Percentiles rank a stretch among this genome's conserved stretches.
Evolutionary conservation across 306 rosid genomes (phyloP).

Genomic region (Trichosanthes truncata): DNA sequence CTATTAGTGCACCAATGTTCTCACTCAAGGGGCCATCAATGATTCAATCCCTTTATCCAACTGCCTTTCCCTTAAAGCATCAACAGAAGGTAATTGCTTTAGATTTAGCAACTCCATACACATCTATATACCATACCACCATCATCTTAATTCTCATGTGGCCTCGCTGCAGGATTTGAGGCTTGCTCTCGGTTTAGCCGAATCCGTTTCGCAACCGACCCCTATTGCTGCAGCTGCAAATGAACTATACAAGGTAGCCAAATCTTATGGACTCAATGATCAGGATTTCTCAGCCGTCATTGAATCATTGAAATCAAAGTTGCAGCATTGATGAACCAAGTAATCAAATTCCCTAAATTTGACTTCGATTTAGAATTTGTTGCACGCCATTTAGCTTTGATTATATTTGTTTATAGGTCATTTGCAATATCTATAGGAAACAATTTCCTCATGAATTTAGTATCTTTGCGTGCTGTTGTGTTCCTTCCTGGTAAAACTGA

Average conservation of each 20-base stretch:
- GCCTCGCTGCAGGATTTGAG: constrained; percentile 63
- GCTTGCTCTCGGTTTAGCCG: constrained; percentile 89
- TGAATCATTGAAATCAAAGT: constrained; percentile 70
- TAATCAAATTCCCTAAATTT: background rate
- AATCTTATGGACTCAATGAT: constrained; percentile 72
- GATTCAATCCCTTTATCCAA: constrained; percentile 74
- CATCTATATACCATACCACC: background rate
- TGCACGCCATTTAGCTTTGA: background rate
- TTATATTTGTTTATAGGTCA: background rate
- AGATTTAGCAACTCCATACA: background rate
- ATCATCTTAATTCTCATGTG: background rate
- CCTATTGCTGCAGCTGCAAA: constrained; percentile 95
- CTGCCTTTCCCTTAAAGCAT: constrained; percentile 92
- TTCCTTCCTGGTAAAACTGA: background rate
- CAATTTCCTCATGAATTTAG: background rate
- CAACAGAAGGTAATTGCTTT: constrained; percentile 75
- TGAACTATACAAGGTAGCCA: constrained; percentile 89
- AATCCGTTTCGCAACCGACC: constrained; percentile 77
- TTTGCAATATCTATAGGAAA: background rate
- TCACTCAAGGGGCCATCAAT: constrained; percentile 81
- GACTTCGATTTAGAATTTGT: background rate
- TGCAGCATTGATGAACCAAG: constrained; percentile 23
- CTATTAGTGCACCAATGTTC: constrained; percentile 92
- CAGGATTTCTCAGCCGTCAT: constrained; percentile 94
- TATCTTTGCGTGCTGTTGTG: background rate